These are phyloP conservation scores for Sambucus nigra DNA, from an alignment of 129 eudicot genomes.

Conservation along the genomic window DNA sequence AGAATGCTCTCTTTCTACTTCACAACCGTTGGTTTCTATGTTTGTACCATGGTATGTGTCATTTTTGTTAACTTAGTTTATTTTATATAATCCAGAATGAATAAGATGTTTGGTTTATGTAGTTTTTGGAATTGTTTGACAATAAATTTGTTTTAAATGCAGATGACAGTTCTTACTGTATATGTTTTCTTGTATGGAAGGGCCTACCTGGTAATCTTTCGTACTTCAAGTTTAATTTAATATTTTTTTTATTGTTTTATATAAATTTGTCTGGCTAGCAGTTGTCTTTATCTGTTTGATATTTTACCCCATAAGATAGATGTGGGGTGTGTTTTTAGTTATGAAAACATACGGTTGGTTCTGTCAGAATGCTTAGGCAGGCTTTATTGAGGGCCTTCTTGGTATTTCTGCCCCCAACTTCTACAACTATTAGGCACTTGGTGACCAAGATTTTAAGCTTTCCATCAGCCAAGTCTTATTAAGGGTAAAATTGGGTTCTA, in stretches of 20 bases:
- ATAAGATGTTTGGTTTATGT: neutral
- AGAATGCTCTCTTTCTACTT: slow-evolving; percentile 94
- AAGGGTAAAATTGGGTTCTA: neutral
- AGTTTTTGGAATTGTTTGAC: slow-evolving; percentile 9
- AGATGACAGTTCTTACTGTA: slow-evolving; percentile 95
- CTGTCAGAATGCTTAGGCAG: neutral
- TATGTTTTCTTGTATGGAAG: slow-evolving; percentile 91
- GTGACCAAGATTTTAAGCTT: neutral
- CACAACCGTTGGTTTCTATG: slow-evolving; percentile 88
- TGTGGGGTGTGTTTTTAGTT: neutral
- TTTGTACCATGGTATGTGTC: slow-evolving; percentile 81
- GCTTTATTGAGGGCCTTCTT: neutral
- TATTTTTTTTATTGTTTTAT: neutral
- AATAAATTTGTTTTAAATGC: slow-evolving; percentile 26
- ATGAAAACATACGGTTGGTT: neutral
- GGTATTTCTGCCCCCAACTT: neutral
- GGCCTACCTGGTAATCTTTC: slow-evolving; percentile 65
- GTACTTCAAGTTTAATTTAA: neutral
- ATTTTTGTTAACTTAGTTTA: neutral
- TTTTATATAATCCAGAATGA: neutral
- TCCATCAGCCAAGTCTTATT: neutral
- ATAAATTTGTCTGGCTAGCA: neutral
- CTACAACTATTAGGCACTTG: neutral
- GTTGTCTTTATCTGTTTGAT: neutral
- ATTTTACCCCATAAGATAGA: too few relatives aligned